Evolutionary conservation across 2,329 filamentous ascomycete species (phyloP).

Genomic region (Pseudogymnoascus sp.): DNA sequence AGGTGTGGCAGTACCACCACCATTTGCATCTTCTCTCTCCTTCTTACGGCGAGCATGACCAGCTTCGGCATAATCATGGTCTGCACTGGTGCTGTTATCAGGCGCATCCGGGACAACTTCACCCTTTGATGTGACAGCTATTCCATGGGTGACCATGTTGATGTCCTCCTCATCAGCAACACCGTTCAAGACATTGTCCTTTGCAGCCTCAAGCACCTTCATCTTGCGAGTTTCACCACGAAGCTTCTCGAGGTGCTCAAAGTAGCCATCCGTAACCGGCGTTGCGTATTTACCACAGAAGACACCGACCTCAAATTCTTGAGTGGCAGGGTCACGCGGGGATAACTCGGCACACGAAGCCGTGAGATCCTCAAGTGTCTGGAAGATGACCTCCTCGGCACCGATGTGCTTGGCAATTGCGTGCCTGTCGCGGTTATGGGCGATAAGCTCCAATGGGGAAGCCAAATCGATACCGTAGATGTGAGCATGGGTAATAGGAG

Average conservation of each 20-base stretch:
- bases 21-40: slow-evolving; percentile 18
- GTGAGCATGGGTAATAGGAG: slow-evolving; percentile 76
- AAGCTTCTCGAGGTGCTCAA: slow-evolving; percentile 66
- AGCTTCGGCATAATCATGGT: slow-evolving; percentile 11
- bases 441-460: slow-evolving; percentile 61
- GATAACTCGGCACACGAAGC: slow-evolving; percentile 67
- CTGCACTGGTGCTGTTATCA: slow-evolving; percentile 8
- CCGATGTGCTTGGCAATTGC: slow-evolving; percentile 61
- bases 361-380: slow-evolving; percentile 70
- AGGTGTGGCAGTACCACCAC: slow-evolving; percentile 17
- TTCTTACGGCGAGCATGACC: slow-evolving; percentile 20
- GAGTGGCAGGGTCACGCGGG: slow-evolving; percentile 44
- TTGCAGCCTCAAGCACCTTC: slow-evolving; percentile 56
- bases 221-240: slow-evolving; percentile 62
- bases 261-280: slow-evolving; percentile 69
- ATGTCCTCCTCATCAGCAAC: slow-evolving; percentile 52
- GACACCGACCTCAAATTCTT: slow-evolving; percentile 80
- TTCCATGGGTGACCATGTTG: slow-evolving; percentile 53
- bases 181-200: slow-evolving; percentile 55
- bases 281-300: slow-evolving; percentile 87
- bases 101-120: slow-evolving; percentile 42
- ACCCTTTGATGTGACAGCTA: slow-evolving; percentile 43
- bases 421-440: slow-evolving; percentile 53
- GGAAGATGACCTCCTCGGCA: slow-evolving; percentile 69
- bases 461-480: slow-evolving; percentile 78